Evolutionary conservation across 2,329 filamentous ascomycete species (phyloP).

Genomic region (Neopestalotiopsis clavispora): DNA sequence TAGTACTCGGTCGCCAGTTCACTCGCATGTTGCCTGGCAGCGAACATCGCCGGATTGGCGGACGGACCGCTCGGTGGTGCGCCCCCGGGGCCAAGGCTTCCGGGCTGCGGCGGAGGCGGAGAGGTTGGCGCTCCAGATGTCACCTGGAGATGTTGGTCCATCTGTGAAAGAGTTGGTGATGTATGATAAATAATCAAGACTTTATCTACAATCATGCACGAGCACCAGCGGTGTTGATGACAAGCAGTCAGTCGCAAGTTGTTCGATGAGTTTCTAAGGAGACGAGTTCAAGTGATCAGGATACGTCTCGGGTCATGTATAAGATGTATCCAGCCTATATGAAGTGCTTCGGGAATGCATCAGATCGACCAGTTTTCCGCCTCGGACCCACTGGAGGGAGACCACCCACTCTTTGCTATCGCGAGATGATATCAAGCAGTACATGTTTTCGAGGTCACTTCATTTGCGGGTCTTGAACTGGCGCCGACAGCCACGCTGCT

Average conservation of each 20-base stretch:
- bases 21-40: constrained; percentile 15
- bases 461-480: background rate
- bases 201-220: background rate
- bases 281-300: background rate
- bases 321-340: background rate
- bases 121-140: background rate
- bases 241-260: background rate
- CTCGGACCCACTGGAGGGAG: no score
- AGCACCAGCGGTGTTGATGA: no score
- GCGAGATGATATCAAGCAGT: background rate
- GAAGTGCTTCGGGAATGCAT: background rate
- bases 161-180: background rate
- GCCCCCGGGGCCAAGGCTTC: background rate
- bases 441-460: background rate
- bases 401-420: background rate
- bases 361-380: background rate
- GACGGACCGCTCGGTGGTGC: background rate
- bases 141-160: background rate
- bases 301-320: background rate
- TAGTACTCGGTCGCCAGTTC: constrained; percentile 20
- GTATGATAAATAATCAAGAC: background rate
- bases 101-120: background rate
- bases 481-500: background rate
- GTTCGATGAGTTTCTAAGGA: background rate
- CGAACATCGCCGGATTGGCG: constrained; percentile 14